Percentiles rank a stretch among this genome's conserved stretches.
Evolutionary conservation across 2,329 filamentous ascomycete genomes (phyloP).

Genomic region (Aspergillus pseudoglaucus): DNA sequence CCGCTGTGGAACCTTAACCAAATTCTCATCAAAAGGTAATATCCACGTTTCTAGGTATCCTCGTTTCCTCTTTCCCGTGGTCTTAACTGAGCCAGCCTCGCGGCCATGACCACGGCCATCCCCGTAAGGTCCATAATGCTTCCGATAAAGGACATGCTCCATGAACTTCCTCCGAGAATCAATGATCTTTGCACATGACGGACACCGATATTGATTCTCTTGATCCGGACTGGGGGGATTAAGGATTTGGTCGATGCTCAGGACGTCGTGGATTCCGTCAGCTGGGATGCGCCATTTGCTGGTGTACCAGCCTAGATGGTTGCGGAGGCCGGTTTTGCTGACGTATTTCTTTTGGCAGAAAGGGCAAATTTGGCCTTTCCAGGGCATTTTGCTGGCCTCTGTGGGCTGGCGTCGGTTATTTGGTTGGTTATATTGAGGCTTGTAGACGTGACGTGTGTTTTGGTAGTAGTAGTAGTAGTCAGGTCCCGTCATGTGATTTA

Average conservation of each 20-base stretch:
- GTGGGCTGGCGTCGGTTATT: too few species aligned
- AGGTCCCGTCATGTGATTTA: too few species aligned
- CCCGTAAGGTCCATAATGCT: not conserved
- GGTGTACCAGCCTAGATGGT: constrained; percentile 8
- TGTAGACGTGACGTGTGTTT: too few species aligned
- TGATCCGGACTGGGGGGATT: not conserved
- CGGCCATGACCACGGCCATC: too few species aligned
- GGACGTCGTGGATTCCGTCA: constrained; percentile 12
- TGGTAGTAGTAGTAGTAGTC: too few species aligned
- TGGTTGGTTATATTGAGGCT: too few species aligned
- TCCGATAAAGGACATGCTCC: not conserved
- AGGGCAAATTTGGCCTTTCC: constrained; percentile 4
- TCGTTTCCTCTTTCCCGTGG: not conserved
- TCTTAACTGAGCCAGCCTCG: too few species aligned
- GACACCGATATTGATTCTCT: not conserved
- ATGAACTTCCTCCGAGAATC: not conserved
- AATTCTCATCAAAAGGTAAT: not conserved
- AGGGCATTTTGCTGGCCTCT: not conserved
- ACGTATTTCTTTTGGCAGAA: constrained; percentile 11
- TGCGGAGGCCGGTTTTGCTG: constrained; percentile 5
- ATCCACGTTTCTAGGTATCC: not conserved
- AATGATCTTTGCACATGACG: not conserved
- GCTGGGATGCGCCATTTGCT: constrained; percentile 7
- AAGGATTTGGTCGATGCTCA: constrained; percentile 6
- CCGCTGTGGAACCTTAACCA: not conserved